Conservation (phyloP, 1,139 yeast species). For the Fermentozyma sake region DNA sequence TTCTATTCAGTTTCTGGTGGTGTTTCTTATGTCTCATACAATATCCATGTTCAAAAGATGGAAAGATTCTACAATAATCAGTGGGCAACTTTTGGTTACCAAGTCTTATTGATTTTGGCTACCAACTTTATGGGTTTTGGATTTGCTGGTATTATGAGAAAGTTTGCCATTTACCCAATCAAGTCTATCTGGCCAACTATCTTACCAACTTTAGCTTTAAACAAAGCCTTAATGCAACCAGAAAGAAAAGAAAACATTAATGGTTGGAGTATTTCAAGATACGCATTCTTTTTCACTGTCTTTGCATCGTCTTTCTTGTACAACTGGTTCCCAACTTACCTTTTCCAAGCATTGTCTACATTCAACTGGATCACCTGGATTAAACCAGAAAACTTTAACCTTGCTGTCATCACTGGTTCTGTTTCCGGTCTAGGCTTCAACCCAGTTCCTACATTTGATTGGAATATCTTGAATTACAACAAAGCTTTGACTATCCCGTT, state of each 20-base stretch:
- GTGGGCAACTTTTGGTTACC: slow-evolving; percentile 16
- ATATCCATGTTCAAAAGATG: slow-evolving; percentile 16
- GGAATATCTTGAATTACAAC: slow-evolving; percentile 29
- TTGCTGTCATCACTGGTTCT: slow-evolving; percentile 54
- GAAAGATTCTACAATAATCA: slow-evolving; percentile 9
- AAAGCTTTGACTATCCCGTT: slow-evolving; percentile 17
- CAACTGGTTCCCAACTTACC: slow-evolving; percentile 32
- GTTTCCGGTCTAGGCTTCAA: slow-evolving; percentile 50
- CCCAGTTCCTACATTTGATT: slow-evolving; percentile 52
- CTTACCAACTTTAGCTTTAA: slow-evolving; percentile 15
- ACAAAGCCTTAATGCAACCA: slow-evolving; percentile 14
- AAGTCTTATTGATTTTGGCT: slow-evolving; percentile 10
- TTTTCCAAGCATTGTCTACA: slow-evolving; percentile 27
- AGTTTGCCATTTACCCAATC: slow-evolving; percentile 13
- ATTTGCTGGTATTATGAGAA: slow-evolving; percentile 13
- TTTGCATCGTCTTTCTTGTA: slow-evolving; percentile 23
- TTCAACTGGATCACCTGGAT: slow-evolving; percentile 41
- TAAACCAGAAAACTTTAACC: slow-evolving; percentile 30
- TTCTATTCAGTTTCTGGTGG: slow-evolving; percentile 15
- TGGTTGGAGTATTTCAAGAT: slow-evolving; percentile 35
- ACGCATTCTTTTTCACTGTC: slow-evolving; percentile 22
- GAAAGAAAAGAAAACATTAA: slow-evolving; percentile 12
- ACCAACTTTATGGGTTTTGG: slow-evolving; percentile 20
- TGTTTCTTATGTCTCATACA: slow-evolving; percentile 10
- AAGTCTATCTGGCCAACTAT: slow-evolving; percentile 16